Percentiles rank a stretch among this genome's conserved stretches.
phyloP scores from a whole-genome alignment of 2,329 filamentous ascomycete species.

The Trichoderma sp. region DNA sequence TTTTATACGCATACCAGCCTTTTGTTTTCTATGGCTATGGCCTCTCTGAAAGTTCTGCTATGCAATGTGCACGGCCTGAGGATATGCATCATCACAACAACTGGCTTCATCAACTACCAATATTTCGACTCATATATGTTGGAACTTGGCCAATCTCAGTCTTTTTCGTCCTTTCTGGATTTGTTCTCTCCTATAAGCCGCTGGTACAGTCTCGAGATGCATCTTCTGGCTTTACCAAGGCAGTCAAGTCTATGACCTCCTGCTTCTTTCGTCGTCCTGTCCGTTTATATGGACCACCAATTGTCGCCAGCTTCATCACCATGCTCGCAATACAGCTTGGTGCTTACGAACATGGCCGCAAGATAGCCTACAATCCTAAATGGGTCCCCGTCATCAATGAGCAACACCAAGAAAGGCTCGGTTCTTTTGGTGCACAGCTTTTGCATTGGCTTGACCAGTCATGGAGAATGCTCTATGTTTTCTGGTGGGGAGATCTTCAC shows the following conservation, averaged over 20 bases:
- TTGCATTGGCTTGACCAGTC: background rate
- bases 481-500: background rate
- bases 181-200: background rate
- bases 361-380: background rate
- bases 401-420: background rate
- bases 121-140: background rate
- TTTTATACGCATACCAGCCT: background rate
- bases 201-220: background rate
- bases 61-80: background rate
- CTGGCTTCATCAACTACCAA: background rate
- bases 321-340: slow-evolving; percentile 3
- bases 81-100: background rate
- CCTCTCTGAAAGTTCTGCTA: background rate
- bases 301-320: background rate
- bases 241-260: background rate
- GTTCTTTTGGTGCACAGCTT: background rate
- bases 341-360: background rate
- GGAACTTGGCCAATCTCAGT: background rate
- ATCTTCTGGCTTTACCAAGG: background rate
- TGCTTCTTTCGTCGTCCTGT: background rate
- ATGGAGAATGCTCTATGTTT: background rate
- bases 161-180: background rate
- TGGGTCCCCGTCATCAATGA: background rate
- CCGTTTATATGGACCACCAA: background rate
- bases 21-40: background rate